These are phyloP conservation scores for Phytophthora podocarpi DNA, from an alignment of 352 stramenopile species.

Conservation along the genomic window DNA sequence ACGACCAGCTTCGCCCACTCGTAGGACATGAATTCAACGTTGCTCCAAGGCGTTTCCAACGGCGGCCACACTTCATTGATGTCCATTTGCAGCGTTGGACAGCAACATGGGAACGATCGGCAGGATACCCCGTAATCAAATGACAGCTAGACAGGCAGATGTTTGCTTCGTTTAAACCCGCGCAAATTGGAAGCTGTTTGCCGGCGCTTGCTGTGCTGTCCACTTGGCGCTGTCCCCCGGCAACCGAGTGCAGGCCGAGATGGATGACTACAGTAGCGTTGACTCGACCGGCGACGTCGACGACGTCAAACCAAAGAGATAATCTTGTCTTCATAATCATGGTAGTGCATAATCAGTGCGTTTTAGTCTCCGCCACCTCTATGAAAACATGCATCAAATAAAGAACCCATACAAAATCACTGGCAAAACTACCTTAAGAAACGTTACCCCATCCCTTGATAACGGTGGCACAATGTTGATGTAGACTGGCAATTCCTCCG, in stretches of 20 bases:
- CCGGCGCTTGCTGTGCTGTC: no score
- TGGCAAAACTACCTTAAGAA: not conserved
- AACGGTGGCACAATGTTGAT: constrained; percentile 6
- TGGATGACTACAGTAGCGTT: no score
- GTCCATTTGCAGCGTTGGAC: constrained; percentile 19
- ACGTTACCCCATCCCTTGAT: constrained; percentile 3
- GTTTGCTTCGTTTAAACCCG: constrained; percentile 5
- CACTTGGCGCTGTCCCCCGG: no score
- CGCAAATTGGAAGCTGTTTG: not conserved
- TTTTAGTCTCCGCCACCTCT: constrained; percentile 4
- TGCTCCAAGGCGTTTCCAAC: not conserved
- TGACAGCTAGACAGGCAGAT: not conserved
- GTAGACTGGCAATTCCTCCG: constrained; percentile 5
- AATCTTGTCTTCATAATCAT: constrained; percentile 17
- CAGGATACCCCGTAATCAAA: constrained; percentile 17
- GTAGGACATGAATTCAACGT: constrained; percentile 10
- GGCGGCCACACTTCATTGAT: no score
- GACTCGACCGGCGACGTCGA: no score
- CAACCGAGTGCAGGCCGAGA: no score
- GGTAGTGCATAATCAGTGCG: not conserved
- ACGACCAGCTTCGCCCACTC: constrained; percentile 4
- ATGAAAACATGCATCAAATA: not conserved
- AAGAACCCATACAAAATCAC: constrained; percentile 1
- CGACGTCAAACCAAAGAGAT: no score
- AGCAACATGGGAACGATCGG: constrained; percentile 6